Conservation (phyloP, 768 basidiomycete genomes). For the Mycena metata region DNA sequence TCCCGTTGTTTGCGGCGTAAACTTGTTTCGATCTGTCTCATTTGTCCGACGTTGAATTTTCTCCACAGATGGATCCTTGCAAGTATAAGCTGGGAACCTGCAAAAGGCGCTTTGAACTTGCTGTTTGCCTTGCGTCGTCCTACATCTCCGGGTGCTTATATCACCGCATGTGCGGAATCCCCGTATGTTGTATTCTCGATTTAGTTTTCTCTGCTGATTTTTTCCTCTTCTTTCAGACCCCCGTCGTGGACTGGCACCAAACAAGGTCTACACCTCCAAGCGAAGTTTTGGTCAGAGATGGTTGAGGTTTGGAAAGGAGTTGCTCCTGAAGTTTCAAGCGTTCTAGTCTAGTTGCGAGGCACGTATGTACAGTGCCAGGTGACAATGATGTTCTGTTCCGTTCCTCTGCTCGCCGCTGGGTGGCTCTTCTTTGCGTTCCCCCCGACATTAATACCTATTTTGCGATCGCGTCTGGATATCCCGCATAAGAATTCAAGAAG, state of each 20-base stretch:
- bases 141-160: constrained; percentile 14
- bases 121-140: constrained; percentile 13
- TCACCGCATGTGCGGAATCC: constrained; percentile 2
- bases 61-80: background rate
- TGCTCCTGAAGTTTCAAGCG: constrained; percentile 10
- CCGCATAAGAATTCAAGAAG: too few species aligned
- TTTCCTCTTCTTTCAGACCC: background rate
- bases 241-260: constrained; percentile 16
- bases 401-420: too few species aligned
- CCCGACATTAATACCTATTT: too few species aligned
- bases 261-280: constrained; percentile 15
- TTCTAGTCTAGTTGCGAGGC: background rate
- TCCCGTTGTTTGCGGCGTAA: background rate
- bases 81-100: constrained; percentile 1
- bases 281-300: constrained; percentile 25
- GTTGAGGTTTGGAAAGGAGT: constrained; percentile 22
- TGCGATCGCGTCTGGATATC: too few species aligned
- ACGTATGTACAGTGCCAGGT: too few species aligned
- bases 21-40: background rate
- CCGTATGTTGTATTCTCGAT: background rate
- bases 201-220: too few species aligned
- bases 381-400: too few species aligned
- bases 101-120: constrained; percentile 25
- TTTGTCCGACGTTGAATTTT: background rate
- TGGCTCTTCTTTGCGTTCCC: too few species aligned